A percentile compares a stretch with the other conserved stretches of the same genome.
phyloP scores from a whole-genome alignment of 352 stramenopile genomes.

The Phytophthora parvispora region DNA sequence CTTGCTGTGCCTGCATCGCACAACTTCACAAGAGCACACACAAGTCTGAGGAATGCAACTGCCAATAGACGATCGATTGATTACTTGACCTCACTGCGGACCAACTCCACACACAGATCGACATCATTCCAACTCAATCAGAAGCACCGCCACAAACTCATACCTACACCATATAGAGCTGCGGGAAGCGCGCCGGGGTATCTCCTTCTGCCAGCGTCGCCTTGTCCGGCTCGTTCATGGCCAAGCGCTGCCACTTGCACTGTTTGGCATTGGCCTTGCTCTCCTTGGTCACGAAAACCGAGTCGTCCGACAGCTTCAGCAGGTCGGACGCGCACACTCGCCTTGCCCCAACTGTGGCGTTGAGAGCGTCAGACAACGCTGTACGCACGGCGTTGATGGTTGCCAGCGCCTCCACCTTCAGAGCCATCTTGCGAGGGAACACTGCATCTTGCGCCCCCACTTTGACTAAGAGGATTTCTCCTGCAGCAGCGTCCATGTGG shows the following conservation, averaged over 20 bases:
- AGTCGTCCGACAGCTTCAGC: slow-evolving; percentile 56
- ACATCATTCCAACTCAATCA: slow-evolving; percentile 17
- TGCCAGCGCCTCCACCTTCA: slow-evolving; percentile 49
- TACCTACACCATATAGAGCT: slow-evolving; percentile 42
- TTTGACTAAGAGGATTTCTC: slow-evolving; percentile 74
- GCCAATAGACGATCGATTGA: slow-evolving; percentile 28
- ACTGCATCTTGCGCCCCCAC: slow-evolving; percentile 63
- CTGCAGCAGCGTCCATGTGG: slow-evolving; percentile 51
- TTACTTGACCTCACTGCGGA: slow-evolving; percentile 17
- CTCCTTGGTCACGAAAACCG: slow-evolving; percentile 49
- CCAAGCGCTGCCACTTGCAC: slow-evolving; percentile 65
- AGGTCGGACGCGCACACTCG: slow-evolving; percentile 47
- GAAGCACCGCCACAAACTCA: slow-evolving; percentile 19
- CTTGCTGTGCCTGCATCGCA: background rate
- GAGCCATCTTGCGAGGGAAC: slow-evolving; percentile 57
- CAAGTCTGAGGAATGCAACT: background rate
- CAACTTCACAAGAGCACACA: background rate
- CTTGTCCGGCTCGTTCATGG: slow-evolving; percentile 46
- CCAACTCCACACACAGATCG: background rate
- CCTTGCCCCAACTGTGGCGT: slow-evolving; percentile 33
- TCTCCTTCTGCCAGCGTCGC: slow-evolving; percentile 32
- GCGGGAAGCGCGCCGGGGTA: slow-evolving; percentile 45
- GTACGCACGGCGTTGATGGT: slow-evolving; percentile 63
- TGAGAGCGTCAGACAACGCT: slow-evolving; percentile 64
- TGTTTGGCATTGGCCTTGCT: slow-evolving; percentile 45